Conservation (phyloP, 2,329 filamentous ascomycete species). For the Fusarium lateritium region DNA sequence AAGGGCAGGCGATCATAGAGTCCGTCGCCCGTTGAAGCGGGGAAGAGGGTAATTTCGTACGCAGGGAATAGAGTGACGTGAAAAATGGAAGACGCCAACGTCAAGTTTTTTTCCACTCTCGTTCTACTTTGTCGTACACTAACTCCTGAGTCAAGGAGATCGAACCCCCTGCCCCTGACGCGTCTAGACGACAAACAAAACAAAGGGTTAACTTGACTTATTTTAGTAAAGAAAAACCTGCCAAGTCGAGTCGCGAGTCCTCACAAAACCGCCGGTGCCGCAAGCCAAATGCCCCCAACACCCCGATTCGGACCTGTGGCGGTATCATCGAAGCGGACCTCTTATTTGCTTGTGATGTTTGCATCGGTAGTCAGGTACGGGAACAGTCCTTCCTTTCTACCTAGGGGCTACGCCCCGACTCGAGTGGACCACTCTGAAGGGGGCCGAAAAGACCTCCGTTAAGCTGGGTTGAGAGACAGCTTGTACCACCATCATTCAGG, state of each 20-base stretch:
- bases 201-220: not conserved
- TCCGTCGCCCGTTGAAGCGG: slow-evolving; percentile 36
- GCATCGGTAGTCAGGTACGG: slow-evolving; percentile 8
- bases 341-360: slow-evolving; percentile 7
- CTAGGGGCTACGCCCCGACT: slow-evolving; percentile 9
- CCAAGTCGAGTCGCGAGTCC: slow-evolving; percentile 5
- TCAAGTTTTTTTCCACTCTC: slow-evolving; percentile 7
- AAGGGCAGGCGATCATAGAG: slow-evolving; percentile 24
- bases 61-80: slow-evolving; percentile 17
- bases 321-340: slow-evolving; percentile 20
- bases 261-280: slow-evolving; percentile 33
- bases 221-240: slow-evolving; percentile 3
- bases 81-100: slow-evolving; percentile 11
- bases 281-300: slow-evolving; percentile 12
- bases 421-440: slow-evolving; percentile 24
- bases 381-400: slow-evolving; percentile 11
- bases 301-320: slow-evolving; percentile 21
- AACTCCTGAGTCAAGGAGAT: slow-evolving; percentile 16
- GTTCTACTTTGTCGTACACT: slow-evolving; percentile 6
- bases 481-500: slow-evolving; percentile 10
- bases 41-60: slow-evolving; percentile 23
- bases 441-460: slow-evolving; percentile 1
- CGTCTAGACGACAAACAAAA: slow-evolving; percentile 25
- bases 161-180: slow-evolving; percentile 21
- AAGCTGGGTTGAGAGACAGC: slow-evolving; percentile 7